A percentile compares a stretch with the other conserved stretches of the same genome.
Conservation (phyloP, 1,139 yeast species). For the Ashbya aceris region DNA sequence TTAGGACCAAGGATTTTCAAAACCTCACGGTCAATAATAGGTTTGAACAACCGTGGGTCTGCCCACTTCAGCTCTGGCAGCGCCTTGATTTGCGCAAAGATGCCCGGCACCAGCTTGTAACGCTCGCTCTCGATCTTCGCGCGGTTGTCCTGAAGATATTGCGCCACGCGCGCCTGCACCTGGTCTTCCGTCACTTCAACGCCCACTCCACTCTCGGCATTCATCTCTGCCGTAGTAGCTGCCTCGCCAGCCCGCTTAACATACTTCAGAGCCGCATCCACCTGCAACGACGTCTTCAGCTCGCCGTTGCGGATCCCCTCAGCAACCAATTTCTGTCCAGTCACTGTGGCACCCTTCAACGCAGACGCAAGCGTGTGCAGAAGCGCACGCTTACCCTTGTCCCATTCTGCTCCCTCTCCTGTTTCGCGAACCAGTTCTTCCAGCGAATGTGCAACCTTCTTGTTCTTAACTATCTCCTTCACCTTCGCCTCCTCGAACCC, state of each 20-base stretch:
- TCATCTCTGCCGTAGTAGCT: conserved; percentile 41
- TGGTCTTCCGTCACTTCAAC: conserved; percentile 57
- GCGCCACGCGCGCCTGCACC: conserved; percentile 47
- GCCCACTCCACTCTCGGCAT: conserved; percentile 73
- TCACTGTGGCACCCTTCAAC: conserved; percentile 36
- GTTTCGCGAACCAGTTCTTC: conserved; percentile 45
- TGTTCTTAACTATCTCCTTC: conserved; percentile 71
- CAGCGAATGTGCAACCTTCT: conserved; percentile 68
- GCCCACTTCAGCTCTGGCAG: conserved; percentile 85
- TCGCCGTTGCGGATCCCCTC: conserved; percentile 56
- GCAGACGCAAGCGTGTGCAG: conserved; percentile 72
- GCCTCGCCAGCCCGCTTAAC: conserved; percentile 40
- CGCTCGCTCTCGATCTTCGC: conserved; percentile 58
- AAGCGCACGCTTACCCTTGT: conserved; percentile 47
- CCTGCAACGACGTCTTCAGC: conserved; percentile 60
- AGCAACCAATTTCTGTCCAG: conserved; percentile 43
- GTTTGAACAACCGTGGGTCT: conserved; percentile 74
- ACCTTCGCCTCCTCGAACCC: conserved; percentile 68
- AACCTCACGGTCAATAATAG: conserved; percentile 69
- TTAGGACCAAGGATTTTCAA: conserved; percentile 77
- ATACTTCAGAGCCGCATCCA: conserved; percentile 73
- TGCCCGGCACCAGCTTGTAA: conserved; percentile 65
- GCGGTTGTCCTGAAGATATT: conserved; percentile 51
- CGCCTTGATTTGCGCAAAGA: conserved; percentile 68
- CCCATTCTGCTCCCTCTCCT: conserved; percentile 31